Conservation (phyloP, 345 rosid genomes). For the Salix caprea region DNA sequence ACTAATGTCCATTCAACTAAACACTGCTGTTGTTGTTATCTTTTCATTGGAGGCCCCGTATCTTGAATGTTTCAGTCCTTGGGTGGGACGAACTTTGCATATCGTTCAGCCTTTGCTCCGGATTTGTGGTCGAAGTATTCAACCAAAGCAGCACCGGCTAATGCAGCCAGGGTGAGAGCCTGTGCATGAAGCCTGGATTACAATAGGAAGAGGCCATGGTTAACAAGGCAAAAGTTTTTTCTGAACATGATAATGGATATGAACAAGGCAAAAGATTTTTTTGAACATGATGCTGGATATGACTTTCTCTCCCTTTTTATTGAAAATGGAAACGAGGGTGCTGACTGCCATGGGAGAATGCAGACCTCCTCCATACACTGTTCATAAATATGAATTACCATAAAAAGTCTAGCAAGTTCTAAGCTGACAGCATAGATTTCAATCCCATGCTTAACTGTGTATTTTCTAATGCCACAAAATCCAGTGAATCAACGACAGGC, state of each 20-base stretch:
- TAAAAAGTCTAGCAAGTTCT: not conserved
- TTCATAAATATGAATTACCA: not conserved
- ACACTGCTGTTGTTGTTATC: not conserved
- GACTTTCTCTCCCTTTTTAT: not conserved
- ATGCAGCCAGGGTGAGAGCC: constrained; percentile 81
- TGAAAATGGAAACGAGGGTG: no score
- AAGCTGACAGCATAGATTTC: not conserved
- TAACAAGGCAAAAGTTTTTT: not conserved
- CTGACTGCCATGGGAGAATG: no score
- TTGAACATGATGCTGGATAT: not conserved
- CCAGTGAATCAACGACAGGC: not conserved
- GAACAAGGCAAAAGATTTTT: no score
- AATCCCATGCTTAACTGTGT: not conserved
- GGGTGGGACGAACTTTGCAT: constrained; percentile 43
- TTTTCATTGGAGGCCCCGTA: not conserved
- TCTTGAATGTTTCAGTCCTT: constrained; percentile 4
- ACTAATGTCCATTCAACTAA: not conserved
- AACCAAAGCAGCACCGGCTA: constrained; percentile 83
- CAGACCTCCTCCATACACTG: not conserved
- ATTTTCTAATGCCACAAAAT: not conserved
- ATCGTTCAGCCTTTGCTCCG: constrained; percentile 46
- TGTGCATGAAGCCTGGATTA: constrained; percentile 81
- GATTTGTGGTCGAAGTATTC: constrained; percentile 77
- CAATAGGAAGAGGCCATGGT: not conserved
- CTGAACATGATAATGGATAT: no score